A percentile compares a stretch with the other conserved stretches of the same genome.
Evolutionary conservation across 352 stramenopile species (phyloP).

Genomic region (Phytophthora boehmeriae): DNA sequence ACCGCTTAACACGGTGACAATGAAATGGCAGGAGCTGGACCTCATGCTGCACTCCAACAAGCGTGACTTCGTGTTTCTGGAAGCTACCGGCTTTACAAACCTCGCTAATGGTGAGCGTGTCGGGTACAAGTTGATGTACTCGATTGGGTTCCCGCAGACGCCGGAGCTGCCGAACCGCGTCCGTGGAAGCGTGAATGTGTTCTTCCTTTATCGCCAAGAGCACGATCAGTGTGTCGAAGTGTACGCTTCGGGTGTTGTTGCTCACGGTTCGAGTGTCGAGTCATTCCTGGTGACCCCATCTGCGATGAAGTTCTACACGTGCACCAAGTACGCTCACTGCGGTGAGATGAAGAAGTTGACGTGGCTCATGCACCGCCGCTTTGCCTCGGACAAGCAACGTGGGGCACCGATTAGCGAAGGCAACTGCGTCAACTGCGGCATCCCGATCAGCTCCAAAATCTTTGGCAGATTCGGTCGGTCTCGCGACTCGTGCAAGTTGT

Average conservation of each 20-base stretch:
- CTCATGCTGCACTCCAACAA: constrained; percentile 36
- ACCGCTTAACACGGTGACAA: constrained; percentile 30
- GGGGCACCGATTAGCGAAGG: constrained; percentile 28
- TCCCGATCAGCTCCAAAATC: constrained; percentile 37
- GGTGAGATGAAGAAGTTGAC: constrained; percentile 50
- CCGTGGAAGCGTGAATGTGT: constrained; percentile 36
- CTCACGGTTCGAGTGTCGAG: constrained; percentile 31
- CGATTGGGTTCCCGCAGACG: constrained; percentile 40
- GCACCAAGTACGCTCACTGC: constrained; percentile 35
- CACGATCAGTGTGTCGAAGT: constrained; percentile 36
- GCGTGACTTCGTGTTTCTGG: constrained; percentile 49
- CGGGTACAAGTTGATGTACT: constrained; percentile 49
- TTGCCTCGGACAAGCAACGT: constrained; percentile 29
- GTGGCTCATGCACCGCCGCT: constrained; percentile 43
- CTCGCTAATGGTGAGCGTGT: constrained; percentile 37
- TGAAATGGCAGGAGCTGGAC: constrained; percentile 44
- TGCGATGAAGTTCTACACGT: constrained; percentile 43
- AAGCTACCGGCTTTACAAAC: constrained; percentile 39
- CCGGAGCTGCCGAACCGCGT: constrained; percentile 36
- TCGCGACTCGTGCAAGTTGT: constrained; percentile 43
- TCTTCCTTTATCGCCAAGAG: constrained; percentile 39
- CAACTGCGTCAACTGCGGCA: constrained; percentile 36
- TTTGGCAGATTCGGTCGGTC: constrained; percentile 39
- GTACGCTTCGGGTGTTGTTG: constrained; percentile 32
- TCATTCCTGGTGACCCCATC: constrained; percentile 32